Conservation (phyloP, 495 filamentous ascomycete species). For the Xylaria scruposa region DNA sequence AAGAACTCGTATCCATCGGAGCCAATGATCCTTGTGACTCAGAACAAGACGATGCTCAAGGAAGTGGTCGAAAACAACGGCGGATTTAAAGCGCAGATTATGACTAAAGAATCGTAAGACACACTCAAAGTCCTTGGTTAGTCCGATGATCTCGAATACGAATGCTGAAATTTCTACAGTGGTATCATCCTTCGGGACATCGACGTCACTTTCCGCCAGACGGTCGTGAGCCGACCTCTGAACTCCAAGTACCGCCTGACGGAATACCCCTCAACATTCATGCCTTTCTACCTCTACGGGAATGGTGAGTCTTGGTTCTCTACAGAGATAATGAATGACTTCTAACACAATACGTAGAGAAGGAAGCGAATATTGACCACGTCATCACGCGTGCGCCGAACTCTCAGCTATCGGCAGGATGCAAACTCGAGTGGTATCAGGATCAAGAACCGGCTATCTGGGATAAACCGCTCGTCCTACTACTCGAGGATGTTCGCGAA, state of each 20-base stretch:
- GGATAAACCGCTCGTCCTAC: constrained; percentile 34
- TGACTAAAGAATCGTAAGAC: constrained; percentile 30
- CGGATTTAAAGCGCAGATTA: constrained; percentile 30
- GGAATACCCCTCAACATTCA: constrained; percentile 40
- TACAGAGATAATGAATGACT: background rate
- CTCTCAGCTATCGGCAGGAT: constrained; percentile 39
- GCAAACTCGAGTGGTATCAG: constrained; percentile 32
- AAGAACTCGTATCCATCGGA: constrained; percentile 32
- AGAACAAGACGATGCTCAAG: constrained; percentile 28
- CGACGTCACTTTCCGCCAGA: constrained; percentile 35
- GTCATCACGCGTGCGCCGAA: constrained; percentile 47
- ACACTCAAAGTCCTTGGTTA: background rate
- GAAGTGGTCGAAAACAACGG: constrained; percentile 26
- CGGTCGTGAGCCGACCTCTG: constrained; percentile 30
- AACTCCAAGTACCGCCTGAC: constrained; percentile 42
- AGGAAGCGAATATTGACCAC: constrained; percentile 45
- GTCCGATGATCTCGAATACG: background rate
- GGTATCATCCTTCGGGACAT: constrained; percentile 35
- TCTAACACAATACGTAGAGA: constrained; percentile 9
- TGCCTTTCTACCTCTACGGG: constrained; percentile 58
- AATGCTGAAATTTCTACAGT: constrained; percentile 15
- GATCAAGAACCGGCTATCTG: constrained; percentile 10
- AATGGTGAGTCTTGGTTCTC: constrained; percentile 20
- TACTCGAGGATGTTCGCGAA: constrained; percentile 37
- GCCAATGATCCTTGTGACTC: constrained; percentile 33